Evolutionary conservation across 257 asterid species (phyloP).

Genomic region (Solanum chilense): DNA sequence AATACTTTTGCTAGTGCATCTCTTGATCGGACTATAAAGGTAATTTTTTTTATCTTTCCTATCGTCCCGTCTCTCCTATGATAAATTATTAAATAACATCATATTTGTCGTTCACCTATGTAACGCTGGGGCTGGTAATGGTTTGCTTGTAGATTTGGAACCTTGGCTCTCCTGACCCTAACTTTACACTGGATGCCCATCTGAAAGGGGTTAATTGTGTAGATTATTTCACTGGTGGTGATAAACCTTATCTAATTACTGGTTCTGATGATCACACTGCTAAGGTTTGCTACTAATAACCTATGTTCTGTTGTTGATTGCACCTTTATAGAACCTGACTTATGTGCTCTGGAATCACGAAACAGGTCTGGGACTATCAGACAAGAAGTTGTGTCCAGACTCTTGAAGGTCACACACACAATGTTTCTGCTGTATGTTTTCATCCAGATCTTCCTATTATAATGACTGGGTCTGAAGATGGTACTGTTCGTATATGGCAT

Average conservation of each 20-base stretch:
- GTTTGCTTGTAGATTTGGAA: constrained; percentile 75
- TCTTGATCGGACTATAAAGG: constrained; percentile 96
- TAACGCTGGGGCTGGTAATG: neutral
- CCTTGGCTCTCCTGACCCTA: constrained; percentile 99
- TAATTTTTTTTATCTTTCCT: constrained; percentile 3
- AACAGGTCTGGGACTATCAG: constrained; percentile 98
- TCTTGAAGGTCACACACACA: constrained; percentile 98
- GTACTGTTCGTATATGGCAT: constrained; percentile 99
- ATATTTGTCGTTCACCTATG: neutral
- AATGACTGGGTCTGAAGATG: constrained; percentile 97
- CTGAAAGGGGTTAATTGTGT: constrained; percentile 96
- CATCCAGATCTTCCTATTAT: constrained; percentile 99
- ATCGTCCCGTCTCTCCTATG: neutral
- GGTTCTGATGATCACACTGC: constrained; percentile 99
- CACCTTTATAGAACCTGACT: neutral
- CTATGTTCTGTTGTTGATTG: constrained; percentile 4
- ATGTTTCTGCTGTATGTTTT: constrained; percentile 98
- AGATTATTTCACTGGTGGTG: constrained; percentile 97
- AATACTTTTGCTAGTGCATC: constrained; percentile 99
- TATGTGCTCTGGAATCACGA: constrained; percentile 4
- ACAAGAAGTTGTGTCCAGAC: constrained; percentile 97
- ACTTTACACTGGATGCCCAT: constrained; percentile 95
- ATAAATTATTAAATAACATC: neutral
- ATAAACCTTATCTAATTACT: constrained; percentile 84
- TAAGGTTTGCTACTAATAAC: constrained; percentile 45